phyloP scores from a whole-genome alignment of 306 rosid genomes.

The Prunus mira region DNA sequence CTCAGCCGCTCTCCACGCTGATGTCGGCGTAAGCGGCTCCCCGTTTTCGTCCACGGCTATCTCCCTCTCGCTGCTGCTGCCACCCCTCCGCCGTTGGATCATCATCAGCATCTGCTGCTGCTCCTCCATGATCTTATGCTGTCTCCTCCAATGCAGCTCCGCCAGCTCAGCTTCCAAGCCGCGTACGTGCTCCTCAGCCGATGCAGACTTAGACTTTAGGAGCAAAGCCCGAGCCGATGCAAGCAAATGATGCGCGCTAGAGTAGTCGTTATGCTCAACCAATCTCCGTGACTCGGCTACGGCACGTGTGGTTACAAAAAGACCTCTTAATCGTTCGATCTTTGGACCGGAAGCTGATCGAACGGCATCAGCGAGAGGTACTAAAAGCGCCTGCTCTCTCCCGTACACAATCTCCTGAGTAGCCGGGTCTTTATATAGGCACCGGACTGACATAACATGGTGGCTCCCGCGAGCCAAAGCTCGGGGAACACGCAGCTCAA shows the following conservation, averaged over 20 bases:
- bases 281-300: slow-evolving; percentile 68
- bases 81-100: slow-evolving; percentile 50
- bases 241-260: slow-evolving; percentile 62
- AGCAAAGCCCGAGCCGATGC: slow-evolving; percentile 67
- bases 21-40: slow-evolving; percentile 77
- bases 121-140: slow-evolving; percentile 36
- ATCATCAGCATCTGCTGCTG: slow-evolving; percentile 26
- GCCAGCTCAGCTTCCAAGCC: slow-evolving; percentile 69
- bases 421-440: slow-evolving; percentile 65
- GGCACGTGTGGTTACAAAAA: slow-evolving; percentile 64
- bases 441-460: slow-evolving; percentile 63
- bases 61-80: slow-evolving; percentile 21
- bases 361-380: slow-evolving; percentile 37
- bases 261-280: slow-evolving; percentile 43
- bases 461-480: slow-evolving; percentile 36
- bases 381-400: slow-evolving; percentile 50
- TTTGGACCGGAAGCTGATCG: slow-evolving; percentile 26
- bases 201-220: slow-evolving; percentile 38
- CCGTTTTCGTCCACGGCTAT: slow-evolving; percentile 54
- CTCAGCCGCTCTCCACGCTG: slow-evolving; percentile 90
- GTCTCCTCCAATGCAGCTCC: slow-evolving; percentile 64
- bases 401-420: slow-evolving; percentile 64
- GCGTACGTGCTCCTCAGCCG: slow-evolving; percentile 41
- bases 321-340: slow-evolving; percentile 46
- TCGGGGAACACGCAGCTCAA: slow-evolving; percentile 54